Evolutionary conservation across 495 filamentous ascomycete genomes (phyloP).

Genomic region (Viridothelium virens): DNA sequence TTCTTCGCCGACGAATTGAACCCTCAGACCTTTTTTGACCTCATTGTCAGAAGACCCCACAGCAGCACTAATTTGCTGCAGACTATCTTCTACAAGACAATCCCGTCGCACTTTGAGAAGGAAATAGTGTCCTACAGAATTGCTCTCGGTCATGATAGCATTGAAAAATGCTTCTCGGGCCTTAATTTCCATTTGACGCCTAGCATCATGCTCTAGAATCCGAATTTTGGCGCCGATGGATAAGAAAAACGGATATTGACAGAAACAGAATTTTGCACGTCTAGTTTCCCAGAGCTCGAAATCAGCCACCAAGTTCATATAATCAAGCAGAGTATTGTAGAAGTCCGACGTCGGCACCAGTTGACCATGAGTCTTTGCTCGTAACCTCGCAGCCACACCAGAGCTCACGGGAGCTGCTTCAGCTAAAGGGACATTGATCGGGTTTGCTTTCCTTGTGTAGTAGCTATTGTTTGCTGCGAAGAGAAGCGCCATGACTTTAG

Average conservation of each 20-base stretch:
- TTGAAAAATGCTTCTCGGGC: conserved; percentile 88
- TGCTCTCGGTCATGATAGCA: conserved; percentile 67
- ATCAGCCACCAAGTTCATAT: conserved; percentile 75
- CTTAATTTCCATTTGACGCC: conserved; percentile 84
- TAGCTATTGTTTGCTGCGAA: conserved; percentile 72
- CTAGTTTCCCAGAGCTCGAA: conserved; percentile 83
- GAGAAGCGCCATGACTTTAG: conserved; percentile 71
- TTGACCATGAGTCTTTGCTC: conserved; percentile 49
- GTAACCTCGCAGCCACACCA: conserved; percentile 33
- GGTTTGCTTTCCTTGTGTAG: conserved; percentile 22
- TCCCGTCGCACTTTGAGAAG: conserved; percentile 73
- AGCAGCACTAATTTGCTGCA: conserved; percentile 79
- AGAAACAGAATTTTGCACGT: conserved; percentile 74
- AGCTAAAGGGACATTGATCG: background rate
- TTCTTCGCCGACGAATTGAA: conserved; percentile 83
- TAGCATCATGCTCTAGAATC: conserved; percentile 84
- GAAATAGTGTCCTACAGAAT: conserved; percentile 66
- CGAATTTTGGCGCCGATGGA: conserved; percentile 92
- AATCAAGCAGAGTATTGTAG: conserved; percentile 81
- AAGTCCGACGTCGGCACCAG: conserved; percentile 74
- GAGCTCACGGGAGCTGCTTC: conserved; percentile 13
- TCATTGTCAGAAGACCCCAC: conserved; percentile 77
- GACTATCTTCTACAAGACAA: conserved; percentile 84
- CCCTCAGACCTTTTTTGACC: conserved; percentile 84
- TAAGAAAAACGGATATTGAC: conserved; percentile 88